Percentiles rank a stretch among this genome's conserved stretches.
Evolutionary conservation across 306 rosid genomes (phyloP).

Genomic region (Pachyrhizus erosus): DNA sequence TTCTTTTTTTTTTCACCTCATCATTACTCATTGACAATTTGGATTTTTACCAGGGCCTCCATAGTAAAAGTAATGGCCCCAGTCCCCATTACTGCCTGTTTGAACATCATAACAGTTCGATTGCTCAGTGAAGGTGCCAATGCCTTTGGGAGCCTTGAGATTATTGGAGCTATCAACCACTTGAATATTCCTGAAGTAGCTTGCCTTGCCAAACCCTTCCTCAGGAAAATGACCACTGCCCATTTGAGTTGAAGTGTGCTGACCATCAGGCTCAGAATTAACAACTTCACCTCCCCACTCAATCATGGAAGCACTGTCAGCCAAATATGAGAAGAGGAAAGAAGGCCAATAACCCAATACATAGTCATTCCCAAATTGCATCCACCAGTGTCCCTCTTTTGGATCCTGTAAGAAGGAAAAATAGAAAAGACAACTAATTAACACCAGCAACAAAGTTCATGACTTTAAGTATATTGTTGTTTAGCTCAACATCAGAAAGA

Average conservation of each 20-base stretch:
- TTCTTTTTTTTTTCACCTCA: background rate
- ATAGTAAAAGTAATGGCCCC: conserved; percentile 99
- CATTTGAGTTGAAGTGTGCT: conserved; percentile 95
- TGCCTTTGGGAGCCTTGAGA: conserved; percentile 84
- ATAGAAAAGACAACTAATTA: background rate
- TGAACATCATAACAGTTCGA: conserved; percentile 97
- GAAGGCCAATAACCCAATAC: conserved; percentile 99
- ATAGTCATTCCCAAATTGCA: conserved; percentile 88
- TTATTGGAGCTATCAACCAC: conserved; percentile 92
- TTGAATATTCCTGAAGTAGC: conserved; percentile 92
- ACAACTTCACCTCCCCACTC: conserved; percentile 99
- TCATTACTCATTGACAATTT: conserved; percentile 68
- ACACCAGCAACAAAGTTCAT: background rate
- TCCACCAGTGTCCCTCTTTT: conserved; percentile 99
- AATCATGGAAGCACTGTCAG: conserved; percentile 95
- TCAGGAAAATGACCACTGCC: conserved; percentile 96
- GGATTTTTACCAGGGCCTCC: conserved; percentile 97
- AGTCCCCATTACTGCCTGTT: conserved; percentile 88
- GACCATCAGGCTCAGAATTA: conserved; percentile 79
- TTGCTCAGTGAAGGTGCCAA: conserved; percentile 90
- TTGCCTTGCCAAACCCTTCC: conserved; percentile 91
- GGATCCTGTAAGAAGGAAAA: conserved; percentile 70
- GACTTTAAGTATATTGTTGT: background rate
- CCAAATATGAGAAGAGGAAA: conserved; percentile 88
- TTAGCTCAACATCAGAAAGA: background rate